phyloP scores from a whole-genome alignment of 257 asterid species.

The Nicotiana tabacum region DNA sequence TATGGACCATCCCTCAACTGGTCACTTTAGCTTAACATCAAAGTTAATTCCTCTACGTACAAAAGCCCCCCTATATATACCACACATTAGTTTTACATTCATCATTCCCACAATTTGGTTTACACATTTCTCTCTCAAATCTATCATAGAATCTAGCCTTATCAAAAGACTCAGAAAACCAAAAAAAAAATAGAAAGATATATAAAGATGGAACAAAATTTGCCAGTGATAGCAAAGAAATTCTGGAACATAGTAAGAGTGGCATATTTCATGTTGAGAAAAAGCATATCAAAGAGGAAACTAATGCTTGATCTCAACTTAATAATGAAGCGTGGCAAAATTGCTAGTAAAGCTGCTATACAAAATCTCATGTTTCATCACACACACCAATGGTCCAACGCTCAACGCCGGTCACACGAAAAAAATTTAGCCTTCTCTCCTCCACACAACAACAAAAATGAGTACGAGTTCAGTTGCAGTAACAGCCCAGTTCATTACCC shows the following conservation, averaged over 20 bases:
- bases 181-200: background rate
- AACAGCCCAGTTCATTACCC: slow-evolving; percentile 49
- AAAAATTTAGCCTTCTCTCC: slow-evolving; percentile 18
- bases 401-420: slow-evolving; percentile 24
- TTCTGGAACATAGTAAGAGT: slow-evolving; percentile 59
- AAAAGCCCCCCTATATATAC: background rate
- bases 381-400: slow-evolving; percentile 15
- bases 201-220: slow-evolving; percentile 59
- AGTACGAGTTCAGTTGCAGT: slow-evolving; percentile 82
- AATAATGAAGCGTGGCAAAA: slow-evolving; percentile 71
- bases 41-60: slow-evolving; percentile 19
- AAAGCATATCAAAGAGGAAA: slow-evolving; percentile 70
- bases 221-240: slow-evolving; percentile 62
- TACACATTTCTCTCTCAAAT: slow-evolving; percentile 11
- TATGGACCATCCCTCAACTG: slow-evolving; percentile 25
- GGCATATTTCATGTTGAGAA: slow-evolving; percentile 54
- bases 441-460: slow-evolving; percentile 1
- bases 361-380: slow-evolving; percentile 73
- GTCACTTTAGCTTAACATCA: slow-evolving; percentile 23
- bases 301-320: slow-evolving; percentile 52
- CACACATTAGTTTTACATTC: background rate
- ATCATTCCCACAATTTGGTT: slow-evolving; percentile 1
- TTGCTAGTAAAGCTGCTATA: slow-evolving; percentile 71
- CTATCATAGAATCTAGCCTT: slow-evolving; percentile 6
- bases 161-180: background rate